Conservation (phyloP, 441 rosid species). For the Populus hybrid region DNA sequence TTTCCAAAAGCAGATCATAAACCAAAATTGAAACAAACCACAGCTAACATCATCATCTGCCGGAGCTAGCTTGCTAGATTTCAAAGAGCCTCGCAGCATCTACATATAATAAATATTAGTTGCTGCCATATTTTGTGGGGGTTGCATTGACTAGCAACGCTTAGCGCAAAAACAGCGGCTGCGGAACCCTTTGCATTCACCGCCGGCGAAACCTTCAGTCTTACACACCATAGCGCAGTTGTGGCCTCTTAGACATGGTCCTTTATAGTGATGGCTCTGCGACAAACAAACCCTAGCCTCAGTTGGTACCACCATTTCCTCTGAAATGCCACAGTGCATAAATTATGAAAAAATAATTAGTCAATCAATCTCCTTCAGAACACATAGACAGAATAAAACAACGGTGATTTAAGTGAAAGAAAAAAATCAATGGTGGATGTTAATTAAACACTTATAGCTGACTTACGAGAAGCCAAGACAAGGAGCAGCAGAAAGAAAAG, state of each 20-base stretch:
- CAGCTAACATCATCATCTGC: too few relatives aligned
- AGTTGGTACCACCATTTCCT: slow-evolving; percentile 20
- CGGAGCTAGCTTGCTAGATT: too few relatives aligned
- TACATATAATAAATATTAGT: too few relatives aligned
- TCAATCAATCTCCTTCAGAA: too few relatives aligned
- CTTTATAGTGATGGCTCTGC: slow-evolving; percentile 49
- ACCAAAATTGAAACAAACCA: too few relatives aligned
- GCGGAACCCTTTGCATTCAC: slow-evolving; percentile 42
- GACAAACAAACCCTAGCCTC: slow-evolving; percentile 61
- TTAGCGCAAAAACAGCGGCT: slow-evolving; percentile 58
- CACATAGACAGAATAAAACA: not conserved
- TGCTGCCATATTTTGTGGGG: too few relatives aligned
- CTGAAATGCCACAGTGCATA: slow-evolving; percentile 11
- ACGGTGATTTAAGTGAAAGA: not conserved
- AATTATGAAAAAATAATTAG: not conserved
- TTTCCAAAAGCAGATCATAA: too few relatives aligned
- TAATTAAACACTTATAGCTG: not conserved
- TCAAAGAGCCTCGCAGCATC: too few relatives aligned
- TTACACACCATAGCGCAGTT: slow-evolving; percentile 54
- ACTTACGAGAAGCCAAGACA: slow-evolving; percentile 44
- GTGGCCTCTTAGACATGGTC: slow-evolving; percentile 36
- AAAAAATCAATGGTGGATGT: too few relatives aligned
- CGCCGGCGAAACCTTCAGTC: slow-evolving; percentile 49
- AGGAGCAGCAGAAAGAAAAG: slow-evolving; percentile 39
- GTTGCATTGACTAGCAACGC: slow-evolving; percentile 19